These are phyloP conservation scores for Capronia americana DNA, from an alignment of 2,329 filamentous ascomycete species.

Conservation along the genomic window DNA sequence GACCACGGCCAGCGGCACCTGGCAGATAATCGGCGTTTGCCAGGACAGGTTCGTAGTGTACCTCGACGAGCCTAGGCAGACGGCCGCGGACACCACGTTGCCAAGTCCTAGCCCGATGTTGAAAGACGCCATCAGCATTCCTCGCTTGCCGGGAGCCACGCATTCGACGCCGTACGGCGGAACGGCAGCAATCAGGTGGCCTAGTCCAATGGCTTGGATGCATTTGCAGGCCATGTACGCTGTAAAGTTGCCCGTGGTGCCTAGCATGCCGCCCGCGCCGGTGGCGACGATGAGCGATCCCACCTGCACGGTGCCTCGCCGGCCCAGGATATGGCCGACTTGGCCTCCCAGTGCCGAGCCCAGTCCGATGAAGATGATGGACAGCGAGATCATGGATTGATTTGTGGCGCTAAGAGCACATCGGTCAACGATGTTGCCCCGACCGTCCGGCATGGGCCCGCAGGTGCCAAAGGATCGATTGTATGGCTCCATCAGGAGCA, in stretches of 20 bases:
- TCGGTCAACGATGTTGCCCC: not conserved
- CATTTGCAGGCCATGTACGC: conserved; percentile 56
- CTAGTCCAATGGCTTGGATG: conserved; percentile 51
- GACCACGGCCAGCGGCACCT: conserved; percentile 41
- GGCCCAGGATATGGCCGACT: conserved; percentile 62
- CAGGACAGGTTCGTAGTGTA: conserved; percentile 41
- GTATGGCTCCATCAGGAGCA: conserved; percentile 12
- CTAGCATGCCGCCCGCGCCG: conserved; percentile 62
- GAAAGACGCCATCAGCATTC: conserved; percentile 50
- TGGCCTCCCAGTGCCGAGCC: conserved; percentile 61
- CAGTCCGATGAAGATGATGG: conserved; percentile 41
- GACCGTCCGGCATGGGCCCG: not conserved
- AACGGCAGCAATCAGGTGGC: conserved; percentile 49
- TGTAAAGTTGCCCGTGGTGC: conserved; percentile 14
- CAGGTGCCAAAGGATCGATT: conserved; percentile 8
- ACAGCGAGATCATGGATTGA: conserved; percentile 41
- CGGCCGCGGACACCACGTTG: conserved; percentile 40
- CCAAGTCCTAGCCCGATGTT: conserved; percentile 39
- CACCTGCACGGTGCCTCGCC: conserved; percentile 68
- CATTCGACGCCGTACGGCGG: conserved; percentile 62
- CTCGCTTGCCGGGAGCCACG: conserved; percentile 57
- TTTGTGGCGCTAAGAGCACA: conserved; percentile 34
- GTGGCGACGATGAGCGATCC: conserved; percentile 69
- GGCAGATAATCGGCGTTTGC: conserved; percentile 42
- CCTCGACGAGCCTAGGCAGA: conserved; percentile 40